These are phyloP conservation scores for Candida caryicola DNA, from an alignment of 805 yeast genomes.

Conservation along the genomic window DNA sequence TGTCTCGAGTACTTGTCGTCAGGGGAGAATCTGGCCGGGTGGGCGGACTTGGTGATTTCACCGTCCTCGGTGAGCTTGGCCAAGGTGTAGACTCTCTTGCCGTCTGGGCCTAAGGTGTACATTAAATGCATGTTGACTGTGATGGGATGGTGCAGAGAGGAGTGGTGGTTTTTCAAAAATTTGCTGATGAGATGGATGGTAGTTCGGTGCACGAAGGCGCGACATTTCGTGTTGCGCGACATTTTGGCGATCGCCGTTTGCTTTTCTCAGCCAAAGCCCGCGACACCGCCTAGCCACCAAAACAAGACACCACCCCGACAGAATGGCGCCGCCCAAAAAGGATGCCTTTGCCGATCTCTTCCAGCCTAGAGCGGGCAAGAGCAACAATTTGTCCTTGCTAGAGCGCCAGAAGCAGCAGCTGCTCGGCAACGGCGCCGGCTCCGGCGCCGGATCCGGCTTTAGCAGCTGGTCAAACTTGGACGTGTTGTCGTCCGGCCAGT, in stretches of 20 bases:
- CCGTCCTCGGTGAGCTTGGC: slow-evolving; percentile 79
- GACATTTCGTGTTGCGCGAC: background rate
- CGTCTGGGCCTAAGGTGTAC: slow-evolving; percentile 94
- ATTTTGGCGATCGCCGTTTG: background rate
- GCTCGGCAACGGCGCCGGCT: background rate
- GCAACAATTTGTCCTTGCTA: slow-evolving; percentile 5
- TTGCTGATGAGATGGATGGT: slow-evolving; percentile 6
- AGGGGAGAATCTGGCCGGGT: slow-evolving; percentile 99
- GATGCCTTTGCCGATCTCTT: slow-evolving; percentile 47
- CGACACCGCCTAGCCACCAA: background rate
- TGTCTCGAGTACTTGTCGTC: slow-evolving; percentile 99
- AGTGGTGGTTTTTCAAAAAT: slow-evolving; percentile 2
- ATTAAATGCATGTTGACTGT: slow-evolving; percentile 87
- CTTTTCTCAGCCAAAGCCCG: background rate
- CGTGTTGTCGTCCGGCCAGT: slow-evolving; percentile 1
- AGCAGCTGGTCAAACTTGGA: slow-evolving; percentile 6
- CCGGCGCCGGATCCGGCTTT: background rate
- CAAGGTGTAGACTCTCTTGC: slow-evolving; percentile 93
- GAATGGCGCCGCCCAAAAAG: slow-evolving; percentile 36
- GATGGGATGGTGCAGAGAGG: slow-evolving; percentile 1
- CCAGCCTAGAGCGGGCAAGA: slow-evolving; percentile 17
- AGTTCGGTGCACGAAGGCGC: too few relatives aligned
- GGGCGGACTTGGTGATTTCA: slow-evolving; percentile 97
- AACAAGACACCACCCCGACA: background rate
- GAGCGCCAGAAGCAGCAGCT: slow-evolving; percentile 12